phyloP scores from a whole-genome alignment of 257 asterid genomes.

The Solanum piurae region DNA sequence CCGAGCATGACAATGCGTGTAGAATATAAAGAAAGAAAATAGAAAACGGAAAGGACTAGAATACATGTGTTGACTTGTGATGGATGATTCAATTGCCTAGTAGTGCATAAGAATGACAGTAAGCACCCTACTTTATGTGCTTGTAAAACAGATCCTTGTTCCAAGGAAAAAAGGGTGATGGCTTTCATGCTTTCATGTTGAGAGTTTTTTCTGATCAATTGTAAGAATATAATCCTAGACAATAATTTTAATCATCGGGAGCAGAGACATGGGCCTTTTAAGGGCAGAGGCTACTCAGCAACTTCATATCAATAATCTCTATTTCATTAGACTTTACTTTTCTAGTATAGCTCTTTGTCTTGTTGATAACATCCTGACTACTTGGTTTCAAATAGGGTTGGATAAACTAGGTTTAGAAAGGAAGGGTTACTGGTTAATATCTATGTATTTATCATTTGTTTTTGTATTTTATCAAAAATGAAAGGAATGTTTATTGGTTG shows the following conservation, averaged over 20 bases:
- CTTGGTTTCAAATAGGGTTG: neutral
- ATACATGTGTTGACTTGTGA: neutral
- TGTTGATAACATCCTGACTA: neutral
- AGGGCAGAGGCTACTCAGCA: neutral
- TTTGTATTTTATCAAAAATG: neutral
- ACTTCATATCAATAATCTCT: neutral
- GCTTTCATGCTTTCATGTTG: neutral
- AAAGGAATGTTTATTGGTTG: neutral
- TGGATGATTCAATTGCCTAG: neutral
- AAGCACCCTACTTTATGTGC: neutral
- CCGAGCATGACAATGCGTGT: neutral
- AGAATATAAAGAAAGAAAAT: neutral
- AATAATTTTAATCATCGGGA: neutral
- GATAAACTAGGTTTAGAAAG: neutral
- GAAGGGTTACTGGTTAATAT: neutral
- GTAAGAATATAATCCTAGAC: neutral
- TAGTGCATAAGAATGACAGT: neutral
- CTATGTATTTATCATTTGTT: neutral
- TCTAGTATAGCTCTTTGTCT: neutral
- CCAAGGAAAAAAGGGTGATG: neutral
- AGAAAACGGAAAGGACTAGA: neutral
- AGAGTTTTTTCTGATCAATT: neutral
- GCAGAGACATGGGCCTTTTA: neutral
- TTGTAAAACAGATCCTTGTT: neutral
- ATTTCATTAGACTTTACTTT: neutral